Evolutionary conservation across 805 yeast species (phyloP), one percentile per base, ranked within the genome.

Genomic region (Hanseniaspora mollemarum): DNA sequence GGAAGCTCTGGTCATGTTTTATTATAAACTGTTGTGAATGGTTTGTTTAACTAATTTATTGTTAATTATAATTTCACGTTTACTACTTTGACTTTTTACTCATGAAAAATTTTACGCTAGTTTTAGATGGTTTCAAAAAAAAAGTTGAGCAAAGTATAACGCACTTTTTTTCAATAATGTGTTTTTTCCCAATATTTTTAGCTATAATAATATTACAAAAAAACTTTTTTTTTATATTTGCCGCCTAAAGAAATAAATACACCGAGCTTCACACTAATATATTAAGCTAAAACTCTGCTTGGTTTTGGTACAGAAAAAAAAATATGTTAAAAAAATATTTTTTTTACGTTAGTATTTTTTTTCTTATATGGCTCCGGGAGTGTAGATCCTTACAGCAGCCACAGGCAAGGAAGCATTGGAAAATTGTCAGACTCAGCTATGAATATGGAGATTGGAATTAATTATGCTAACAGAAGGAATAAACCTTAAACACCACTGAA

Each of bases 1-100:
- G 66, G 96, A 88, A 63, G 96, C 80, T 79, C 96, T 88, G 73
- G 96, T 86, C 96, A 88, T 87, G 70, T 45, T 69, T 77, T 61
- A 54, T 35, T 53, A 43, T 54, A 44, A 38, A 52, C 39, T 46
- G 37, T 54, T 49, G 51, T 24, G 33, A 36, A 21, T 51, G 46
- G 49, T 46, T 18, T 42, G 28, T 35, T 15, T 21, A 16, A 21
- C 8, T 16, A 39, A 37, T 44, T 33, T 24, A 38, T 31, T 46
- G 21, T 24, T 2, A 46, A 22, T 18, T n/a, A 31, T 24, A 15
- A 37, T 19, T 28, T 28, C 32, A 9, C 9, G 9, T 28, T 13
- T 9, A 28, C 13, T 28, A 28, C 13, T 28, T 28, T 28, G n/a
- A n/a, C n/a, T n/a, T n/a, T n/a, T n/a, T n/a, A n/a, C n/a, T n/a